Evolutionary conservation across 306 rosid genomes (phyloP).

Genomic region (Vigna unguiculata): DNA sequence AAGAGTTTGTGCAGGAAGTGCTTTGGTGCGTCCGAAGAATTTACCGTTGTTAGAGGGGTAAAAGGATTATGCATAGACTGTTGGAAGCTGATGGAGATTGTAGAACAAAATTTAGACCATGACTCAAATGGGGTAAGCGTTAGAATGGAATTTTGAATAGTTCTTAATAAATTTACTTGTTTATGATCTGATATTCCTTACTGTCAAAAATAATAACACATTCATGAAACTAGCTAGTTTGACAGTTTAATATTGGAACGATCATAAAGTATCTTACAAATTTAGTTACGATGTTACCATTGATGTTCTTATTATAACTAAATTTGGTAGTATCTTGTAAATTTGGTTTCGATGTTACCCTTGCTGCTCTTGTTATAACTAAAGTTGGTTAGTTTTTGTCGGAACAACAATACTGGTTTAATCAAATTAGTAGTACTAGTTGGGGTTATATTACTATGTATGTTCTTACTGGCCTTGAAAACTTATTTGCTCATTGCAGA

Average conservation of each 20-base stretch:
- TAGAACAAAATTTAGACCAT: slow-evolving; percentile 56
- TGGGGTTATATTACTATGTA: slow-evolving; percentile 12
- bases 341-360: neutral
- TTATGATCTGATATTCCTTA: neutral
- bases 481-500: slow-evolving; percentile 55
- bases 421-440: slow-evolving; percentile 4
- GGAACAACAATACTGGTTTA: slow-evolving; percentile 2
- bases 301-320: neutral
- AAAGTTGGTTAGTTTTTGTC: neutral
- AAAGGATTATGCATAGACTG: slow-evolving; percentile 70
- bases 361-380: neutral
- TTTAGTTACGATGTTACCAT: neutral
- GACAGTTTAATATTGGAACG: too few relatives aligned
- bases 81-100: slow-evolving; percentile 55
- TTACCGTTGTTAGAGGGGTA: slow-evolving; percentile 45
- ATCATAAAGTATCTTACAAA: neutral
- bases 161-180: slow-evolving; percentile 13
- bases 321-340: neutral
- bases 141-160: slow-evolving; percentile 2
- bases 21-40: slow-evolving; percentile 46
- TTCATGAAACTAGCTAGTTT: too few relatives aligned
- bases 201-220: too few relatives aligned
- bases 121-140: slow-evolving; percentile 69
- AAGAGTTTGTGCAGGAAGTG: slow-evolving; percentile 60
- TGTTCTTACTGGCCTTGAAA: slow-evolving; percentile 14